These are phyloP conservation scores for Xerophyta viscosa DNA, from an alignment of 106 monocot species.

Conservation along the genomic window DNA sequence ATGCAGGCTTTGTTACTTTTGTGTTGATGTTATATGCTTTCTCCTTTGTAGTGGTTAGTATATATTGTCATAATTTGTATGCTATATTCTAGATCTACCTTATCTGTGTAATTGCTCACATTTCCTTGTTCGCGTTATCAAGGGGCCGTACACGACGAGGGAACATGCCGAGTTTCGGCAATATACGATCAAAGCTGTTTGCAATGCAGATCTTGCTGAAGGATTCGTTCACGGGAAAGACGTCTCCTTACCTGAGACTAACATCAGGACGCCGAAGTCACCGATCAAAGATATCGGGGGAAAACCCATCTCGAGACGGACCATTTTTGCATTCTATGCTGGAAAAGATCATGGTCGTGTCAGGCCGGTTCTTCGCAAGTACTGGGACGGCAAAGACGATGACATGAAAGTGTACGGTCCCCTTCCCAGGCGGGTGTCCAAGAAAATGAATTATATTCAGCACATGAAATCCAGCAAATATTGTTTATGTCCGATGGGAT, in stretches of 20 bases:
- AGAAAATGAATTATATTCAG: slow-evolving; percentile 61
- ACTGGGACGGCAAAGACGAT: slow-evolving; percentile 61
- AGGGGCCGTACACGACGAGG: slow-evolving; percentile 76
- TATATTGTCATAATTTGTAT: no score
- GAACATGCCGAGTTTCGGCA: slow-evolving; percentile 56
- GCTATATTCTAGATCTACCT: no score
- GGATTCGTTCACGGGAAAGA: slow-evolving; percentile 27
- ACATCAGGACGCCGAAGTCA: slow-evolving; percentile 15
- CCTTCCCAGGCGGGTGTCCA: slow-evolving; percentile 59
- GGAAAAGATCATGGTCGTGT: slow-evolving; percentile 83
- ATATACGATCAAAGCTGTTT: slow-evolving; percentile 38
- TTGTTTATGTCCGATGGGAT: slow-evolving; percentile 94
- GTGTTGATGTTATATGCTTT: no score
- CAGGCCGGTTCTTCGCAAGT: slow-evolving; percentile 46
- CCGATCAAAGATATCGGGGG: slow-evolving; percentile 24
- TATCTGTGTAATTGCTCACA: no score
- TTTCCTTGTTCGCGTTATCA: neutral
- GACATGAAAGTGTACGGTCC: slow-evolving; percentile 72
- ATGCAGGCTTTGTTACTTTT: no score
- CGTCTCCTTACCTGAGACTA: slow-evolving; percentile 40
- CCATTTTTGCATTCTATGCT: slow-evolving; percentile 81
- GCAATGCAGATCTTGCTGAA: slow-evolving; percentile 40
- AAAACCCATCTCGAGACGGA: slow-evolving; percentile 38
- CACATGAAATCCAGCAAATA: slow-evolving; percentile 91
- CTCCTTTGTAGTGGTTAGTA: no score